A percentile compares a stretch with the other conserved stretches of the same genome.
phyloP scores from a whole-genome alignment of 1,284 basidiomycete genomes.

The Singerocomus inundabilis region DNA sequence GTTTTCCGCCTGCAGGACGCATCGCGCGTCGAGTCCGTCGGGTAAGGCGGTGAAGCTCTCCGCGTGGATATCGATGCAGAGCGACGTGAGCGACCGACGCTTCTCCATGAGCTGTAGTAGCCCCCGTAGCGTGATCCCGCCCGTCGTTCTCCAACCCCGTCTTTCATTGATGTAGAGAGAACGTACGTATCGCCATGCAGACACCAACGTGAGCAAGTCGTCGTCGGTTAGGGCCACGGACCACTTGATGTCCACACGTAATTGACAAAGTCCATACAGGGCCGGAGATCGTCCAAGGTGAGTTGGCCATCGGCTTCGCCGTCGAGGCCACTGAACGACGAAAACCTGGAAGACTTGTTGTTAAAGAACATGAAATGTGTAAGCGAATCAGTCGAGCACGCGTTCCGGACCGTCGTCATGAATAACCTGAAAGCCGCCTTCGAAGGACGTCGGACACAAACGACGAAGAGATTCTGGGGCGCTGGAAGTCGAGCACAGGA shows the following conservation, averaged over 20 bases:
- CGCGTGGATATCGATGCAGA: background rate
- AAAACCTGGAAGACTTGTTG: background rate
- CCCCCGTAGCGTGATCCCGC: conserved; percentile 1
- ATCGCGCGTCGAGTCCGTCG: background rate
- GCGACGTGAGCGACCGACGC: background rate
- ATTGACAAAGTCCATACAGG: background rate
- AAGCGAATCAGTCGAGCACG: background rate
- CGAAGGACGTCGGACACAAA: background rate
- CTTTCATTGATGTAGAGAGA: background rate
- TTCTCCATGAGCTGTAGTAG: background rate
- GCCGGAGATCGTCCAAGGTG: background rate
- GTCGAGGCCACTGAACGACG: background rate
- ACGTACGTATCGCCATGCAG: background rate
- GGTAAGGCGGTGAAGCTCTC: background rate
- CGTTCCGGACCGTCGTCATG: background rate
- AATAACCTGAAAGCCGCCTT: background rate
- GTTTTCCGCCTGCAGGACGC: no score
- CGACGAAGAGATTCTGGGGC: background rate
- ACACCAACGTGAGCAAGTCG: conserved; percentile 1
- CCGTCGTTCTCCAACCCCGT: conserved; percentile 3
- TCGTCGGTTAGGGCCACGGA: background rate
- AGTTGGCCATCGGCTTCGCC: background rate
- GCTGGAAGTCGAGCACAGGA: background rate
- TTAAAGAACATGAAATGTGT: background rate
- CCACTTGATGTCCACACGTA: background rate